Evolutionary conservation across 805 yeast species (phyloP).

Genomic region (Lachancea lanzarotensis): DNA sequence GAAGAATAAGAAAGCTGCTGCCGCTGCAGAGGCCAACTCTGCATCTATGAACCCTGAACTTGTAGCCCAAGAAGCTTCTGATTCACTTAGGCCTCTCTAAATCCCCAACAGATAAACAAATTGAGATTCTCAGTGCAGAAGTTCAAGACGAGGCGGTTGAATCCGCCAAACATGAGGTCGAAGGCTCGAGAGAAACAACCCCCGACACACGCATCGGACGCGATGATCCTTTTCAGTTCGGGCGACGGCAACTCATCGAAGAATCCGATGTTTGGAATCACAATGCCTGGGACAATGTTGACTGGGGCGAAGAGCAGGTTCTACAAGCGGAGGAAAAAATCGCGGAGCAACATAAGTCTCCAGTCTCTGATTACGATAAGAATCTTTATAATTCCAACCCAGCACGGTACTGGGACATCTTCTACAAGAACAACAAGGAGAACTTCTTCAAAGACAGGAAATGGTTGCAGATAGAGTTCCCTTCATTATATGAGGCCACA

Average conservation of each 20-base stretch:
- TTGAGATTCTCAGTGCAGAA: conserved; percentile 1
- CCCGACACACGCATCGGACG: conserved; percentile 58
- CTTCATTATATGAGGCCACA: conserved; percentile 72
- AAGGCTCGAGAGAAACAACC: conserved; percentile 1
- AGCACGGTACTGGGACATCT: conserved; percentile 90
- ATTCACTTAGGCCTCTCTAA: conserved; percentile 29
- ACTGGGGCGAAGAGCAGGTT: conserved; percentile 91
- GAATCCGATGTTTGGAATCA: conserved; percentile 82
- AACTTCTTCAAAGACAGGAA: conserved; percentile 95
- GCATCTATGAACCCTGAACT: conserved; percentile 8
- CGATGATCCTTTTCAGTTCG: conserved; percentile 87
- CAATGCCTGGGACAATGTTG: conserved; percentile 95
- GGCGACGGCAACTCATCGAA: conserved; percentile 68
- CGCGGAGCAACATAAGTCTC: conserved; percentile 64
- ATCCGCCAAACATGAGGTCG: conserved; percentile 3
- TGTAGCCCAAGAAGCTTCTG: conserved; percentile 10
- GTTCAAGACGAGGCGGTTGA: conserved; percentile 3
- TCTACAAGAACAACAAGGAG: conserved; percentile 82
- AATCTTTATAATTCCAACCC: conserved; percentile 74
- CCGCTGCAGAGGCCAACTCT: conserved; percentile 11
- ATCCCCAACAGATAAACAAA: conserved; percentile 5
- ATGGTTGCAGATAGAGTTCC: conserved; percentile 94
- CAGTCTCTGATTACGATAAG: conserved; percentile 86
- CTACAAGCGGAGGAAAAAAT: conserved; percentile 69
- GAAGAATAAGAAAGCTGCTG: conserved; percentile 17